Percentiles rank a stretch among this genome's conserved stretches.
These are phyloP conservation scores for Scorias spongiosa DNA, from an alignment of 2,329 filamentous ascomycete species.

Conservation along the genomic window DNA sequence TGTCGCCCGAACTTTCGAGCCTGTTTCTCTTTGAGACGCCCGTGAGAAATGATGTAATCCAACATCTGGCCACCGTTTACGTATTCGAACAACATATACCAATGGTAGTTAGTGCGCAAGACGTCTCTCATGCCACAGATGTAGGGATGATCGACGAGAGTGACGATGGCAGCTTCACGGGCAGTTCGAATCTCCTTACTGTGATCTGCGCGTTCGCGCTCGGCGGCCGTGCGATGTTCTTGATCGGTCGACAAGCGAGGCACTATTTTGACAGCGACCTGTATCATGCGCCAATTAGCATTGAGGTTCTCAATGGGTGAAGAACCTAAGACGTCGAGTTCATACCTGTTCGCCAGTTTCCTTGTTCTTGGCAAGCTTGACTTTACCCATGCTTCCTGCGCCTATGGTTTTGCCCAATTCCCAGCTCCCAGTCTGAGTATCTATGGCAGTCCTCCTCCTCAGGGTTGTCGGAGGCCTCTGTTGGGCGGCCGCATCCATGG, in stretches of 20 bases:
- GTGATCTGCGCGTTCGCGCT: slow-evolving; percentile 82
- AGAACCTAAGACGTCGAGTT: neutral
- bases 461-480: slow-evolving; percentile 21
- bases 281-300: neutral
- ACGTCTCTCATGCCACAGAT: slow-evolving; percentile 94
- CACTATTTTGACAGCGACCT: slow-evolving; percentile 97
- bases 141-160: slow-evolving; percentile 82
- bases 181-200: slow-evolving; percentile 94
- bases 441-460: slow-evolving; percentile 62
- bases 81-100: slow-evolving; percentile 99
- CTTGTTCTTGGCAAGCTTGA: slow-evolving; percentile 83
- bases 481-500: slow-evolving; percentile 11
- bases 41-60: slow-evolving; percentile 98
- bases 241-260: slow-evolving; percentile 69
- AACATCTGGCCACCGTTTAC: slow-evolving; percentile 99
- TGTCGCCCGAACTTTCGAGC: slow-evolving; percentile 94
- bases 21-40: slow-evolving; percentile 94
- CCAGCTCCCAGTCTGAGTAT: slow-evolving; percentile 83
- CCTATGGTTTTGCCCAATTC: slow-evolving; percentile 92
- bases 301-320: neutral
- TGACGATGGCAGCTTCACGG: slow-evolving; percentile 90
- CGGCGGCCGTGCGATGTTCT: slow-evolving; percentile 54
- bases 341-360: slow-evolving; percentile 79
- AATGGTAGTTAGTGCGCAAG: slow-evolving; percentile 90
- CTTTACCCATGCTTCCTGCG: slow-evolving; percentile 96